Base-by-base conservation (phyloP, 2,329 filamentous ascomycete species). In the Fusarium marasasianum region DNA sequence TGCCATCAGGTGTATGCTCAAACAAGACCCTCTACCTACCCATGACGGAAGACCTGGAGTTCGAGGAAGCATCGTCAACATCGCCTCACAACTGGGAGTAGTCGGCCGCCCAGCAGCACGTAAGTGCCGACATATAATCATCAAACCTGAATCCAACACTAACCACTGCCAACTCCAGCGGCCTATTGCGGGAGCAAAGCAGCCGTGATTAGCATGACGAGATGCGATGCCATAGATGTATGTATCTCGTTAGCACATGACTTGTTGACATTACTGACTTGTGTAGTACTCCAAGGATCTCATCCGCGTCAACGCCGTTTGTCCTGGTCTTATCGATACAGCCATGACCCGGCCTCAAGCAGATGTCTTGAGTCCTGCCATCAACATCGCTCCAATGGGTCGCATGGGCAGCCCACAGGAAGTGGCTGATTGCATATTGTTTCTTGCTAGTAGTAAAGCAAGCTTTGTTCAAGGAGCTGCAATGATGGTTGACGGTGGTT, bases 311-410 rank as follows among this genome's bases (percentile, higher is more conserved):
- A 84, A 93, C 79, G 92, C 90, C 26, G 87, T 93, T 56, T 91
- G 89, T 40, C 91, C 92, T 0, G 91, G 92, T 0, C 91, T 92
- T 69, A 92, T 88, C 33, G 84, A 85, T 40, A 87, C 86, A 8
- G 85, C 85, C 0, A 83, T 87, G 81, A 86, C 84, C 84, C 80
- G 20, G 77, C 81, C 22, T 82, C 81, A 6, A 73, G 64, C 63
- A 1, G 38, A 69, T 17, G 53, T 68, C 22, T 29, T 69, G 26
- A 38, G 24, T 9, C 41, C 56, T 3, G 64, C 66, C 4, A 41
- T 68, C 4, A 54, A 69, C 5, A 87, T 86, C 43, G 86, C 86
- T 3, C 86, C 87, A 0, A 87, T 88, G 86, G 80, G 79, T 59
- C 80, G 87, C 15, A 88, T 88, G 86, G 87, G 87, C 0, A 83